Percentiles rank a stretch among this genome's conserved stretches.
Evolutionary conservation across 306 rosid genomes (phyloP).

Genomic region (Glycine tomentella): DNA sequence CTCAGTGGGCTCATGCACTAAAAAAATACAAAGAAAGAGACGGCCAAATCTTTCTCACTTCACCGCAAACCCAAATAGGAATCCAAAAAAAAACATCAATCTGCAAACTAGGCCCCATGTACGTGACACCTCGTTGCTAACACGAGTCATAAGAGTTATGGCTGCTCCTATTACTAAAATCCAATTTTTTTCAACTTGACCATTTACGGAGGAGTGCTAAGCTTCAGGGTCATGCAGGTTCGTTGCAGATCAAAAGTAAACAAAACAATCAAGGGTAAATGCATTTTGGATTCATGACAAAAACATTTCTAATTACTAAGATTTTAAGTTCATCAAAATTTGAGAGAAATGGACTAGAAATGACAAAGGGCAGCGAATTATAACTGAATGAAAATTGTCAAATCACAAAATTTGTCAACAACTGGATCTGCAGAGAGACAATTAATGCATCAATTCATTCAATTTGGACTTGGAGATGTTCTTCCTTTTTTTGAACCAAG

Average conservation of each 20-base stretch:
- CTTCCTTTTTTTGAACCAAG: neutral
- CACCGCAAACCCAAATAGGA: too few relatives aligned
- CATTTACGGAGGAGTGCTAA: constrained; percentile 35
- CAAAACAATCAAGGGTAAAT: constrained; percentile 42
- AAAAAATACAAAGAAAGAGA: constrained; percentile 54
- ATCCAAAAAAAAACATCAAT: too few relatives aligned
- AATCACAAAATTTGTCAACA: constrained; percentile 24
- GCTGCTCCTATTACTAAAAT: constrained; percentile 45
- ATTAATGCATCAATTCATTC: neutral
- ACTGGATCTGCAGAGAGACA: constrained; percentile 19
- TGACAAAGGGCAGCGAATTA: constrained; percentile 5
- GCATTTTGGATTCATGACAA: constrained; percentile 21
- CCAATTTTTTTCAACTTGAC: constrained; percentile 38
- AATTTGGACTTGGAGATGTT: neutral
- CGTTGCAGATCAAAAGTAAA: constrained; percentile 25
- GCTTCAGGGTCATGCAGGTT: constrained; percentile 23
- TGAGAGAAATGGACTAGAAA: too few relatives aligned
- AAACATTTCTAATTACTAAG: constrained; percentile 32
- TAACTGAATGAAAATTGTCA: constrained; percentile 15
- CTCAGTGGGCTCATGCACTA: constrained; percentile 50
- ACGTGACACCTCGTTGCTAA: constrained; percentile 51
- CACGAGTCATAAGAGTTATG: constrained; percentile 52
- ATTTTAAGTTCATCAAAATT: constrained; percentile 24
- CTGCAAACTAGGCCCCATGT: constrained; percentile 70
- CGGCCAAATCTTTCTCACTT: constrained; percentile 55